Evolutionary conservation across 1,284 basidiomycete genomes (phyloP).

Genomic region (Stereum hirsutum): DNA sequence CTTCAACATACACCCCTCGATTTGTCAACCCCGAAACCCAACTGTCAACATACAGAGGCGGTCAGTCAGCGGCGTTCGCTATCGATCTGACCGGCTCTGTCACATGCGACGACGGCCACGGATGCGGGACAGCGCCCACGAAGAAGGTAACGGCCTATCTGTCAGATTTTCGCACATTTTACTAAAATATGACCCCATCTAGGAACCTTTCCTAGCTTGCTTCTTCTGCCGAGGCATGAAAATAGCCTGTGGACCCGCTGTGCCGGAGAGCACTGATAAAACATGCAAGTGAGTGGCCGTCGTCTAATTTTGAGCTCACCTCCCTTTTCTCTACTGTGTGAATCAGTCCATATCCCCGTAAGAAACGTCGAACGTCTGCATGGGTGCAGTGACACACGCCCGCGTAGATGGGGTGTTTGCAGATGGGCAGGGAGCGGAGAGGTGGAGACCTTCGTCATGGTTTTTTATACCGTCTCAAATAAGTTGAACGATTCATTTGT

Average conservation of each 20-base stretch:
- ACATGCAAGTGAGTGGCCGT: slow-evolving; percentile 30
- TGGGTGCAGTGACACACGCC: not conserved
- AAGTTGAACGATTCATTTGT: too few species aligned
- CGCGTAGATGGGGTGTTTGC: not conserved
- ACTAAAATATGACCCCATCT: too few species aligned
- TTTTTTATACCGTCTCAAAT: not conserved
- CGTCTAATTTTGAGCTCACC: not conserved
- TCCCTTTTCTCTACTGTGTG: not conserved
- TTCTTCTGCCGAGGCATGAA: slow-evolving; percentile 36
- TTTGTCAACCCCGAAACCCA: too few species aligned
- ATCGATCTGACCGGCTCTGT: too few species aligned
- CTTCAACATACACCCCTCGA: too few species aligned
- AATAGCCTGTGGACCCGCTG: slow-evolving; percentile 34
- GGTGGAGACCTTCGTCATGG: not conserved
- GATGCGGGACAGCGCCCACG: not conserved
- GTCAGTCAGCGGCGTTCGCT: too few species aligned
- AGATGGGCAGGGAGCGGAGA: not conserved
- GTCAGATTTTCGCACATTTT: too few species aligned
- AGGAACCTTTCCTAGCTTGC: slow-evolving; percentile 32
- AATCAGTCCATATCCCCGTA: not conserved
- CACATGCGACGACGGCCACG: not conserved
- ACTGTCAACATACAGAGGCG: too few species aligned
- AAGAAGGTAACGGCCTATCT: too few species aligned
- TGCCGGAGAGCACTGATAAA: slow-evolving; percentile 23
- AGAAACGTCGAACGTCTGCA: not conserved